These are phyloP conservation scores for Neonectria magnoliae DNA, from an alignment of 2,329 filamentous ascomycete species.

Conservation along the genomic window DNA sequence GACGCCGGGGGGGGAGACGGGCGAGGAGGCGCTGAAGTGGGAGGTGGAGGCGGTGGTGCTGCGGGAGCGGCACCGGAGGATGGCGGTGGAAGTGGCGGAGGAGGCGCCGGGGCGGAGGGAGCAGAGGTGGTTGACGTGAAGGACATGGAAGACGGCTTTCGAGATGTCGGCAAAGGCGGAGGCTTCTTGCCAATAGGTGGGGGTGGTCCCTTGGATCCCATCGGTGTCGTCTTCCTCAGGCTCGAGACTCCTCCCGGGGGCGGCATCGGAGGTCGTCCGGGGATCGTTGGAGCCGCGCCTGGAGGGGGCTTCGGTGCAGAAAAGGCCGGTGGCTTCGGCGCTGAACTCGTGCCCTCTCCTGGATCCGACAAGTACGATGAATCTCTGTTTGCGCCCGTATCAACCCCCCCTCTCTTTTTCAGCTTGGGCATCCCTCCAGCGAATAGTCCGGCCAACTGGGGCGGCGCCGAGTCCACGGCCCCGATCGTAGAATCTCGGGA, in stretches of 20 bases:
- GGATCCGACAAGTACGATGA: constrained; percentile 84
- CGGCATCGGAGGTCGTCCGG: constrained; percentile 46
- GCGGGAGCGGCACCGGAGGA: constrained; percentile 55
- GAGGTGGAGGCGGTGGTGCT: constrained; percentile 49
- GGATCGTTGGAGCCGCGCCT: constrained; percentile 32
- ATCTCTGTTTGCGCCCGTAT: constrained; percentile 69
- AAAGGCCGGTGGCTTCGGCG: constrained; percentile 68
- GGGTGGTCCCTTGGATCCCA: constrained; percentile 70
- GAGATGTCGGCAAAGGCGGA: constrained; percentile 68
- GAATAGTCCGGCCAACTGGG: constrained; percentile 88
- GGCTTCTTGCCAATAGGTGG: constrained; percentile 82
- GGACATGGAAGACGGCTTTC: constrained; percentile 63
- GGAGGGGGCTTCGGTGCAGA: constrained; percentile 62
- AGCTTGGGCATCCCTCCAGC: constrained; percentile 96
- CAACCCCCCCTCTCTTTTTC: constrained; percentile 83
- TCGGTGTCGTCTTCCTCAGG: constrained; percentile 66
- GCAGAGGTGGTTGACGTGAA: constrained; percentile 48
- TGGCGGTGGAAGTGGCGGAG: constrained; percentile 53
- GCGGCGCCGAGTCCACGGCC: constrained; percentile 72
- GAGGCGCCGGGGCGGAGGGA: constrained; percentile 49
- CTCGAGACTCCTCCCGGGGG: constrained; percentile 58
- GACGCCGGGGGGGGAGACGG: constrained; percentile 49
- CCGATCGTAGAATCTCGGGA: constrained; percentile 55
- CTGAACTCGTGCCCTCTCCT: constrained; percentile 55
- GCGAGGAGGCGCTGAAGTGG: constrained; percentile 53